A percentile compares a stretch with the other conserved stretches of the same genome.
These are phyloP conservation scores for Oryza longistaminata DNA, from an alignment of 176 grass and related monocot genomes.

Conservation along the genomic window DNA sequence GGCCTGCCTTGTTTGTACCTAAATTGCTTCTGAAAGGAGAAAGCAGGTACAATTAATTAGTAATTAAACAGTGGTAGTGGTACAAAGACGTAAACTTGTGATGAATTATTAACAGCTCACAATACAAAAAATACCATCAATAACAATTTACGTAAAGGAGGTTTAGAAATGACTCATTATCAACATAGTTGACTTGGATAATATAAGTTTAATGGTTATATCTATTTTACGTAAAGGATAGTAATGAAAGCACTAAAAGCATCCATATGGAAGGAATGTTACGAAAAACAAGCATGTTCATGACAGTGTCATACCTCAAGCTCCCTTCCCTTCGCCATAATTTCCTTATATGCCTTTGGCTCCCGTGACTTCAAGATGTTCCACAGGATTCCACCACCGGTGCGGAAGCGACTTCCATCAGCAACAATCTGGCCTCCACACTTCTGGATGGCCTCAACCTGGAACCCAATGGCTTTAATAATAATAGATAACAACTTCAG, in stretches of 20 bases:
- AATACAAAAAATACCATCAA: background rate
- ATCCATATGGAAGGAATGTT: background rate
- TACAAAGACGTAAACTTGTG: slow-evolving; percentile 8
- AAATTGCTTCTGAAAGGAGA: slow-evolving; percentile 77
- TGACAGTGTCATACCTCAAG: slow-evolving; percentile 69
- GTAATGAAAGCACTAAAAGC: slow-evolving; percentile 26
- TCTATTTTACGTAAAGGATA: background rate
- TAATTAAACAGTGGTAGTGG: background rate
- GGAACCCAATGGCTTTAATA: slow-evolving; percentile 36
- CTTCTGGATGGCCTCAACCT: slow-evolving; percentile 91
- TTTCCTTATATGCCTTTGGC: slow-evolving; percentile 95
- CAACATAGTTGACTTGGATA: background rate
- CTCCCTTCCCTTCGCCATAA: slow-evolving; percentile 86
- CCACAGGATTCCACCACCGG: slow-evolving; percentile 94
- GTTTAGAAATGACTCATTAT: background rate
- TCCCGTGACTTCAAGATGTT: slow-evolving; percentile 96
- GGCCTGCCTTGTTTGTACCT: slow-evolving; percentile 50
- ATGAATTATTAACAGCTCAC: slow-evolving; percentile 2
- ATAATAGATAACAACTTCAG: background rate
- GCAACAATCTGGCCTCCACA: slow-evolving; percentile 79
- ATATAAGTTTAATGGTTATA: background rate
- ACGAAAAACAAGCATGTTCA: slow-evolving; percentile 1
- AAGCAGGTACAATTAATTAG: slow-evolving; percentile 12
- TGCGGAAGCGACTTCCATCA: slow-evolving; percentile 82
- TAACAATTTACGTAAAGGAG: background rate